Conservation (phyloP, 1,284 basidiomycete genomes). For the Marasmius oreades region DNA sequence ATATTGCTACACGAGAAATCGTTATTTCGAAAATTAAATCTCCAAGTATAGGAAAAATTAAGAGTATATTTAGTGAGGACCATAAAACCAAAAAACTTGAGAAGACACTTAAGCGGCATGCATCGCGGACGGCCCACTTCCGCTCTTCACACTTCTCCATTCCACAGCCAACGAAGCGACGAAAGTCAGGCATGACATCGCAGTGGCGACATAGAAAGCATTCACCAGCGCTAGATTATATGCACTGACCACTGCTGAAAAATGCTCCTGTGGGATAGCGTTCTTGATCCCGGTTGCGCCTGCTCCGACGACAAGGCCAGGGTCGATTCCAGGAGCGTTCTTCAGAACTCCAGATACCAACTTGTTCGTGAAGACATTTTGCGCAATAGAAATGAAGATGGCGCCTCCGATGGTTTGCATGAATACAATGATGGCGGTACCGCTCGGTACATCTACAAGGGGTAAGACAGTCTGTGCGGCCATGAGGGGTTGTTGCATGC, state of each 20-base stretch:
- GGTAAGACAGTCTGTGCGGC: constrained; percentile 8
- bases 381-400: constrained; percentile 21
- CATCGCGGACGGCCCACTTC: background rate
- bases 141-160: constrained; percentile 6
- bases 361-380: constrained; percentile 19
- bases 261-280: constrained; percentile 11
- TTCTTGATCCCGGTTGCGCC: constrained; percentile 16
- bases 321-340: constrained; percentile 15
- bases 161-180: constrained; percentile 14
- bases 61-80: constrained; percentile 1
- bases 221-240: constrained; percentile 1
- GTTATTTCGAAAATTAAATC: no score
- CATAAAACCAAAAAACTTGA: constrained; percentile 22
- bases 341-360: constrained; percentile 13
- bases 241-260: constrained; percentile 14
- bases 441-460: constrained; percentile 5
- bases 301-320: constrained; percentile 10
- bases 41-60: background rate
- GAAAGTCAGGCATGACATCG: background rate
- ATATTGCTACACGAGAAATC: no score
- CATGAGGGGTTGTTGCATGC: constrained; percentile 9
- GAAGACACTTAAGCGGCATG: constrained; percentile 16
- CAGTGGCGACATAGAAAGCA: constrained; percentile 13
- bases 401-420: constrained; percentile 19
- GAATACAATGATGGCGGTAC: constrained; percentile 14